Evolutionary conservation across 805 yeast species (phyloP).

Genomic region (Candida vaughaniae): DNA sequence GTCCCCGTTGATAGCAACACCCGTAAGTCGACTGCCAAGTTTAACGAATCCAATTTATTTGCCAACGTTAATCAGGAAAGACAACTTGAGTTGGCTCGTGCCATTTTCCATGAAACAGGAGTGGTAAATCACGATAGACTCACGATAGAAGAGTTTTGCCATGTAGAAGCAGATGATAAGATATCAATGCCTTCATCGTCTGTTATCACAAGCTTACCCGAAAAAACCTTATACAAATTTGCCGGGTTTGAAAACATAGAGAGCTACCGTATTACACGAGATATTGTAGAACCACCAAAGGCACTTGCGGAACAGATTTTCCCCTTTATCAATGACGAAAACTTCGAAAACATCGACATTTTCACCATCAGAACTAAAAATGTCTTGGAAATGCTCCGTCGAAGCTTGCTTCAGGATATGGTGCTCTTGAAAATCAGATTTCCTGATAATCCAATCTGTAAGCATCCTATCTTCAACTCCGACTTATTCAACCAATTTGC

Average conservation of each 20-base stretch:
- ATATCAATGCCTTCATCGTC: slow-evolving; percentile 11
- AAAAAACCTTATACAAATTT: slow-evolving; percentile 13
- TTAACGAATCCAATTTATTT: slow-evolving; percentile 20
- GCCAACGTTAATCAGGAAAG: not conserved
- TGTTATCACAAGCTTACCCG: slow-evolving; percentile 13
- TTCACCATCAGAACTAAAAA: slow-evolving; percentile 14
- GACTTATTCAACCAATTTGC: slow-evolving; percentile 18
- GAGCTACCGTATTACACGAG: slow-evolving; percentile 20
- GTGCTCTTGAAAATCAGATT: slow-evolving; percentile 19
- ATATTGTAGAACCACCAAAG: slow-evolving; percentile 23
- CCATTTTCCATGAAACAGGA: not conserved
- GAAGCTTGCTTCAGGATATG: slow-evolving; percentile 30
- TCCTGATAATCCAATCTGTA: slow-evolving; percentile 23
- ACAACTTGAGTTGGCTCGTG: not conserved
- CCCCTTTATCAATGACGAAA: slow-evolving; percentile 23
- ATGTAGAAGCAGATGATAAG: too few species aligned
- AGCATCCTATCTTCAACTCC: slow-evolving; percentile 25
- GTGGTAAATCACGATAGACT: too few species aligned
- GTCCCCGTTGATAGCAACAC: slow-evolving; percentile 3
- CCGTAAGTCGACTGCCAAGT: slow-evolving; percentile 4
- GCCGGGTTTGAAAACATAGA: slow-evolving; percentile 23
- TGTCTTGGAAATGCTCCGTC: slow-evolving; percentile 19
- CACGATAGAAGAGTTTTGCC: too few species aligned
- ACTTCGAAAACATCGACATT: slow-evolving; percentile 9
- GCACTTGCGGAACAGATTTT: slow-evolving; percentile 25